These are phyloP conservation scores for Penicillium paradoxum DNA, from an alignment of 495 filamentous ascomycete genomes.

Conservation along the genomic window DNA sequence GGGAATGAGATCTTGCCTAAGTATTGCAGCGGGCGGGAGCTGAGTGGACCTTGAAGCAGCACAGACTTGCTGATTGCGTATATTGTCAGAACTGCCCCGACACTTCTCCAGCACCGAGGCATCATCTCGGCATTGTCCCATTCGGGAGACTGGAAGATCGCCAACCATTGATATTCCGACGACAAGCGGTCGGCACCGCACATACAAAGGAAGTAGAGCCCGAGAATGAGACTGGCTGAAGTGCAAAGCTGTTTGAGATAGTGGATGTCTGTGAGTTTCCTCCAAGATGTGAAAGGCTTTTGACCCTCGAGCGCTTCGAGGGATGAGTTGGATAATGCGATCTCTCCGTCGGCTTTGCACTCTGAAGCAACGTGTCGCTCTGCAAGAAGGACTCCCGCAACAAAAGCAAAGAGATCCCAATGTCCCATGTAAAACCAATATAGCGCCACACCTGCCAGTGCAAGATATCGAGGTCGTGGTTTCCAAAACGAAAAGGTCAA, in stretches of 20 bases:
- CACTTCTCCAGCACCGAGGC: not conserved
- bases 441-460: slow-evolving; percentile 22
- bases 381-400: slow-evolving; percentile 39
- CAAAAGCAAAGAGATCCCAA: slow-evolving; percentile 45
- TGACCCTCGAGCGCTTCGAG: not conserved
- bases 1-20: slow-evolving; percentile 28
- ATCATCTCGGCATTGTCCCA: not conserved
- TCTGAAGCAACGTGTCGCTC: slow-evolving; percentile 27
- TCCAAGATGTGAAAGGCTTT: not conserved
- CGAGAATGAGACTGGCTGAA: not conserved
- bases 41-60: slow-evolving; percentile 9
- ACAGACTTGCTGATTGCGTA: not conserved
- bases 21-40: slow-evolving; percentile 21
- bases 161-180: not conserved
- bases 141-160: not conserved
- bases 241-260: not conserved
- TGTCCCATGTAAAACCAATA: slow-evolving; percentile 36
- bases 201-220: not conserved
- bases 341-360: not conserved
- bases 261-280: not conserved
- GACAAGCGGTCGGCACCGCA: not conserved
- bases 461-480: slow-evolving; percentile 26
- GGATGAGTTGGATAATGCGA: slow-evolving; percentile 5
- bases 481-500: slow-evolving; percentile 34
- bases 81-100: not conserved